Evolutionary conservation across 169 alveolate species (phyloP), one percentile per base, ranked within the genome.

Genomic region (Plasmodium vivax): DNA sequence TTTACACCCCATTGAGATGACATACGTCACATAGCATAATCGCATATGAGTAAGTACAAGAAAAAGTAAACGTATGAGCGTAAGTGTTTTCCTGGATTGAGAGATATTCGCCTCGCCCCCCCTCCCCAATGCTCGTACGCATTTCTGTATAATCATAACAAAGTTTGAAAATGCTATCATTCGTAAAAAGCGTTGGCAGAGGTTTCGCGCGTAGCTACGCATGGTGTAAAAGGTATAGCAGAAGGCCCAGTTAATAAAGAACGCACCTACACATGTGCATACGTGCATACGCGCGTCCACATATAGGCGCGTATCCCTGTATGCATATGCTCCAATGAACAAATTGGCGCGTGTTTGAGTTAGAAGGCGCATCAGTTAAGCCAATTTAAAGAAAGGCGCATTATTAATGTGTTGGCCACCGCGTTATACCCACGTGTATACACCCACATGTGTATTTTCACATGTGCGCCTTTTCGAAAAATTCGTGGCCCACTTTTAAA

Each of bases 181-280:
- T 88, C 32, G 43, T 88, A 80, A 88, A 88, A 79, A 88, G 74
- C 23, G 82, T 45, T 68, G 71, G 91, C 56, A 58, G 54, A 80
- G 32, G 84, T 54, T 58, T 88, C 45, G 75, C 54, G 34, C n/a
- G 74, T 30, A 81, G 83, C 30, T 88, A 47, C 77, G 56, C 90
- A 80, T 88, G 90, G 88, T 88, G 68, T 88, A 88, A 74, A 68
- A 88, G 54, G 94, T 88, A 87, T 45, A 19, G 10, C 34, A 23
- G 32, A 81, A 43, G 36, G 36, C 6, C 7, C 27, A 81, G 43
- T 81, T 45, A 47, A 19, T 9, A 41, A 81, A 12, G 36, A 81
- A 38, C 19, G 23, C 16, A 32, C 43, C 36, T 30, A 81, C 51
- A 30, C 19, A 77, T 34, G 58, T 10, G 34, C 23, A 77, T 38